A percentile compares a stretch with the other conserved stretches of the same genome.
Evolutionary conservation across 2,329 filamentous ascomycete species (phyloP).

Genomic region (Byssothecium circinans): DNA sequence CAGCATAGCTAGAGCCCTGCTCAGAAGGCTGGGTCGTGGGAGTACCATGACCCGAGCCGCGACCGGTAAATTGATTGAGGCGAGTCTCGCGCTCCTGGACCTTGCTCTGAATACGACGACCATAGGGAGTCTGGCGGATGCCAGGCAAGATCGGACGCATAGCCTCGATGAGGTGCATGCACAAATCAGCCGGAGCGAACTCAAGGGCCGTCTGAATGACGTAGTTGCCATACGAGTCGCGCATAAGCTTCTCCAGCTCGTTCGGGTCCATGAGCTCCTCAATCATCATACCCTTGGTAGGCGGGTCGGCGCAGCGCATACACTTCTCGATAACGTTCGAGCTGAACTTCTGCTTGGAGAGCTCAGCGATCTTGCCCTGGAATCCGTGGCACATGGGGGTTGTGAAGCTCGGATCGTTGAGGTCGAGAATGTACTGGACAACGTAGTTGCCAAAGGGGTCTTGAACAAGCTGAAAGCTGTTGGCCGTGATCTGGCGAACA

Average conservation of each 20-base stretch:
- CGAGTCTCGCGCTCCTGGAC: constrained; percentile 62
- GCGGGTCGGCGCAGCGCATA: constrained; percentile 76
- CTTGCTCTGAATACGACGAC: constrained; percentile 90
- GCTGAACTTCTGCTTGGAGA: constrained; percentile 97
- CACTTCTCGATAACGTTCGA: constrained; percentile 97
- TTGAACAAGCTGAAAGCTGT: constrained; percentile 87
- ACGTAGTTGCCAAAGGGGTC: constrained; percentile 99
- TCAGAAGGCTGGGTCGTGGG: constrained; percentile 34
- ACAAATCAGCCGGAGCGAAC: constrained; percentile 38
- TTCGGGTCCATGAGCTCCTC: constrained; percentile 73
- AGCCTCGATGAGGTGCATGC: constrained; percentile 69
- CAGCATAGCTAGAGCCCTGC: constrained; percentile 18
- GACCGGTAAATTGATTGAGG: constrained; percentile 35
- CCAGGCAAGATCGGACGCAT: constrained; percentile 82
- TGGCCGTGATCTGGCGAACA: constrained; percentile 81
- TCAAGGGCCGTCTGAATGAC: constrained; percentile 85
- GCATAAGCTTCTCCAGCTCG: constrained; percentile 85
- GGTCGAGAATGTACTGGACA: constrained; percentile 94
- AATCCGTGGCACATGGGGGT: constrained; percentile 85
- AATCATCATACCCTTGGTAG: constrained; percentile 78
- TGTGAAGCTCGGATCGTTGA: constrained; percentile 85
- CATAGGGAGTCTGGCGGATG: constrained; percentile 90
- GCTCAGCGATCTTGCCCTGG: constrained; percentile 67
- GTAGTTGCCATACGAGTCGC: constrained; percentile 95
- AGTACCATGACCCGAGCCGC: constrained; percentile 31